Conservation (phyloP, 2,329 filamentous ascomycete species). For the Dothistroma pini region DNA sequence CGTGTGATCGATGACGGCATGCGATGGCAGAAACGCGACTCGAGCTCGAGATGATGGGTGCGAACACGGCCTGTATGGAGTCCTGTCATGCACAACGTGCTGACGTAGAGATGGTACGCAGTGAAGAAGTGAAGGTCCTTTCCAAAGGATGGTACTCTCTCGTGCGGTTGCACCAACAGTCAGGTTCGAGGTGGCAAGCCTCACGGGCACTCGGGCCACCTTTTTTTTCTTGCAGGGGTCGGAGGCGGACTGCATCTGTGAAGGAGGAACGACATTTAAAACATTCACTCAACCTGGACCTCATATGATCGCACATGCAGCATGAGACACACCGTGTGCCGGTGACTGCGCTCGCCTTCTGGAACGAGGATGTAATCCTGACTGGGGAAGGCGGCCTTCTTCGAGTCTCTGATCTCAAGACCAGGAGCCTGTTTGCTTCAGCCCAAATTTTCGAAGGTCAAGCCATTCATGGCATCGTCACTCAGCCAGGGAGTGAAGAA, state of each 20-base stretch:
- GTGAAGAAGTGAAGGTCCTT: neutral
- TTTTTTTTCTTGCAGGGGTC: too few relatives aligned
- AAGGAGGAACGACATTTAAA: neutral
- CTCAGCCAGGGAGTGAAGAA: conserved; percentile 34
- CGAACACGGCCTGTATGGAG: neutral
- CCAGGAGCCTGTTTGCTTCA: conserved; percentile 33
- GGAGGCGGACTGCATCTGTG: neutral
- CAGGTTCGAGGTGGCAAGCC: neutral
- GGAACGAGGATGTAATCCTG: conserved; percentile 36
- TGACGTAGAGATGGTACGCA: neutral
- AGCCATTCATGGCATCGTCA: conserved; percentile 68
- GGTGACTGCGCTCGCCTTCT: conserved; percentile 45
- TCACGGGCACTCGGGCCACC: too few relatives aligned
- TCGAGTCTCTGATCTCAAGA: conserved; percentile 36
- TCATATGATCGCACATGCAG: conserved; percentile 21
- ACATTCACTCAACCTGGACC: neutral
- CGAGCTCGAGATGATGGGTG: neutral
- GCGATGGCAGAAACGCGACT: neutral
- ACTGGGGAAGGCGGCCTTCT: conserved; percentile 44
- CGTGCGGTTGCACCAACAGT: neutral
- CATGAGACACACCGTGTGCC: conserved; percentile 37
- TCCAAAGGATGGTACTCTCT: neutral
- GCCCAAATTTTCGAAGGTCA: conserved; percentile 61
- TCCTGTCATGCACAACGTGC: neutral
- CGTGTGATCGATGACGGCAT: neutral